Evolutionary conservation across 176 grass and related monocot species (phyloP).

Genomic region (Areca catechu): DNA sequence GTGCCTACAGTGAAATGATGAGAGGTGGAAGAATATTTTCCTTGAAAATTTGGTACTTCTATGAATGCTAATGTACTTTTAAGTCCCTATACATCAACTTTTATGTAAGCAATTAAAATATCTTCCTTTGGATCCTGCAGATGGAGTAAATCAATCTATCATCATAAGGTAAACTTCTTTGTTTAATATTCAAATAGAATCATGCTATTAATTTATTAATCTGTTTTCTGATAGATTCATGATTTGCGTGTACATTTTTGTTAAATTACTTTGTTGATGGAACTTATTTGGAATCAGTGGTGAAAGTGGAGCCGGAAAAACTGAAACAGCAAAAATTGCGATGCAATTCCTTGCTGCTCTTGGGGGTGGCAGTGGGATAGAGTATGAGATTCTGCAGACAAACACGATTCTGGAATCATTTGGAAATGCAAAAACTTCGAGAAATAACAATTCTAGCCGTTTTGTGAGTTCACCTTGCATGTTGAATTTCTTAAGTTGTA

Average conservation of each 20-base stretch:
- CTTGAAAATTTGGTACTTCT: conserved; percentile 10
- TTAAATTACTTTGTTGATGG: too few species aligned
- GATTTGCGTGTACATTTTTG: too few species aligned
- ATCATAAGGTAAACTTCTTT: conserved; percentile 60
- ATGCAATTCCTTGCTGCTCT: conserved; percentile 98
- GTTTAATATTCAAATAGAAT: too few species aligned
- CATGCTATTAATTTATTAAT: too few species aligned
- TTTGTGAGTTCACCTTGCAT: conserved; percentile 50
- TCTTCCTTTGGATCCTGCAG: conserved; percentile 29
- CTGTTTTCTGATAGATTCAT: too few species aligned
- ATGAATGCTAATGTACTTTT: conserved; percentile 5
- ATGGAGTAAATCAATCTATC: conserved; percentile 97
- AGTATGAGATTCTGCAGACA: conserved; percentile 96
- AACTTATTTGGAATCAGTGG: conserved; percentile 35
- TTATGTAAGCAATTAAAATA: too few species aligned
- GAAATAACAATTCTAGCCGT: conserved; percentile 97
- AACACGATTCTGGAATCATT: conserved; percentile 97
- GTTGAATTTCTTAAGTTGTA: too few species aligned
- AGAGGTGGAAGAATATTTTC: conserved; percentile 38
- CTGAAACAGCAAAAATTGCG: conserved; percentile 95
- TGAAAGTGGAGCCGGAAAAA: conserved; percentile 99
- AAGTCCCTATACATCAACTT: background rate
- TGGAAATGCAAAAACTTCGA: conserved; percentile 95
- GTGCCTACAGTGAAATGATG: conserved; percentile 85
- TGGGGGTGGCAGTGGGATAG: conserved; percentile 90